Conservation (phyloP, 2,329 filamentous ascomycete species). For the Pseudohalonectria lignicola region DNA sequence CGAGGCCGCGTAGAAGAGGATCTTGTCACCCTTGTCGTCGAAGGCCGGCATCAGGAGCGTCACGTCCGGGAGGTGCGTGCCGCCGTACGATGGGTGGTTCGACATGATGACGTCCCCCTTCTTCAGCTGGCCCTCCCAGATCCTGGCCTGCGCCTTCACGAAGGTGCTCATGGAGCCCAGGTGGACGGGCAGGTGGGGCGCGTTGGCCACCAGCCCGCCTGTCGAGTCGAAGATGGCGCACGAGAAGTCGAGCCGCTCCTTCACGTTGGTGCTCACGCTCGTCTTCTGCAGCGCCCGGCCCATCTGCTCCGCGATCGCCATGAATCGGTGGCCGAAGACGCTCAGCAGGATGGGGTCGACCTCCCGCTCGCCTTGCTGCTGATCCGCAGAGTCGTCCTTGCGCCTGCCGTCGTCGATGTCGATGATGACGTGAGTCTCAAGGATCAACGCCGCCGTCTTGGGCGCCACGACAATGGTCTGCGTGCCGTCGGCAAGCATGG, state of each 20-base stretch:
- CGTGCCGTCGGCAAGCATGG: slow-evolving; percentile 54
- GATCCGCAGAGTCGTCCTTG: background rate
- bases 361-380: slow-evolving; percentile 14
- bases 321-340: slow-evolving; percentile 62
- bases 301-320: slow-evolving; percentile 66
- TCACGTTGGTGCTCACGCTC: slow-evolving; percentile 59
- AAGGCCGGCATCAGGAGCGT: slow-evolving; percentile 64
- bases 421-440: slow-evolving; percentile 61
- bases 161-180: slow-evolving; percentile 65
- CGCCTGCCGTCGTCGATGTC: slow-evolving; percentile 42
- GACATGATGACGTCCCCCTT: slow-evolving; percentile 64
- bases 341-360: slow-evolving; percentile 59
- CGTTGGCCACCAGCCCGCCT: slow-evolving; percentile 57
- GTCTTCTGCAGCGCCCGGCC: slow-evolving; percentile 60
- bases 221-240: slow-evolving; percentile 60
- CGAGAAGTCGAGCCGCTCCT: slow-evolving; percentile 62
- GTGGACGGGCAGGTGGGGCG: slow-evolving; percentile 61
- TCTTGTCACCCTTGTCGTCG: slow-evolving; percentile 31
- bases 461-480: slow-evolving; percentile 64
- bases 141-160: slow-evolving; percentile 43
- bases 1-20: slow-evolving; percentile 62
- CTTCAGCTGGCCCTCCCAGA: slow-evolving; percentile 58
- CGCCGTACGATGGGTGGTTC: slow-evolving; percentile 65
- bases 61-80: slow-evolving; percentile 64
- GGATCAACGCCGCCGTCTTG: slow-evolving; percentile 47